Evolutionary conservation across 148 eudicot genomes (phyloP), one percentile per base, ranked within the genome.

Genomic region (Camellia granthamiana): DNA sequence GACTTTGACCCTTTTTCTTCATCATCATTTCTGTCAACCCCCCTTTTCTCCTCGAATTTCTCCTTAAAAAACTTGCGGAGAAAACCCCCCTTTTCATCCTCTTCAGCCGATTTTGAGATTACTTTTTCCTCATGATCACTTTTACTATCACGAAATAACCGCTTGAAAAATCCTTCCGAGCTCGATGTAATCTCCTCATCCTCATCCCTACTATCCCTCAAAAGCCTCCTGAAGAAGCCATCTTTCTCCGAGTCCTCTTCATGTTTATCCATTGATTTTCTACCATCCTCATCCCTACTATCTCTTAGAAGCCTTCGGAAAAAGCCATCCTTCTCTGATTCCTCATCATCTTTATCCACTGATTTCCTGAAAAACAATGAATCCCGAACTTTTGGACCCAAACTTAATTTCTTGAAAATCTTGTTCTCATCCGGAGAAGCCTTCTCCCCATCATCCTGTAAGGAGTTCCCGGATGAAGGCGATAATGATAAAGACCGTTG

Each of bases 101-200:
- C 94, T 38, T 91, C 94, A 62, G 83, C 60, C 16, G 85, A 85
- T 75, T 84, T 92, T 12, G 96, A 87, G 77, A 86, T 75, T 5
- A 81, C 75, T 80, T 88, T 95, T 64, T 93, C 97, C 13, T 89
- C 94, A 5, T 86, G 72, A 71, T 93, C 98, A 87, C 79, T 90
- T 90, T 86, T 93, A 85, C 91, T 88, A 77, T 96, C 99, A 76
- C 98, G 97, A 85, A 96, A 96, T 76, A 96, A 81, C 58, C 99
- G 89, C 86, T 92, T 96, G 75, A 96, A 91, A 81, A 95, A 90
- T 1, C 97, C 92, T 81, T 95, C 99, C n/a, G 98, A 86, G 84
- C 95, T 93, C 54, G 94, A 77, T 44, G 91, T 80, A 81, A 91
- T 81, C 81, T 89, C 94, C 77, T 87, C 97, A 14, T 95, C 95